A percentile compares a stretch with the other conserved stretches of the same genome.
These are phyloP conservation scores for Penicillium sp. DNA, from an alignment of 2,329 filamentous ascomycete species.

Conservation along the genomic window DNA sequence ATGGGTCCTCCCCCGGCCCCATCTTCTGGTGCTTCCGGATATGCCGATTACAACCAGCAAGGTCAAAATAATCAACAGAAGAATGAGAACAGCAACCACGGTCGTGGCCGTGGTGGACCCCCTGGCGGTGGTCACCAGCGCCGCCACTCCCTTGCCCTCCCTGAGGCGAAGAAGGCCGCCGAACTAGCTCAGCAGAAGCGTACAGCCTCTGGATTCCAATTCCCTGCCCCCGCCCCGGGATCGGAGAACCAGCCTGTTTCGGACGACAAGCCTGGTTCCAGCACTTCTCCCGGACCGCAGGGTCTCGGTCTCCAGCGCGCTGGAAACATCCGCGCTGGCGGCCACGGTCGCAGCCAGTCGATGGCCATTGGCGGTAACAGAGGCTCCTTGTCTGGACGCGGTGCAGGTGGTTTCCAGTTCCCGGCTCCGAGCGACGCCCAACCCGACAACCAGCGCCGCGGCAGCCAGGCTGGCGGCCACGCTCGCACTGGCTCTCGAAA, in stretches of 20 bases:
- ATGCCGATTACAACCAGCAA: conserved; percentile 77
- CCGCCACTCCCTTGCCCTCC: conserved; percentile 89
- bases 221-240: conserved; percentile 72
- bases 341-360: conserved; percentile 56
- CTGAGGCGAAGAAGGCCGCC: conserved; percentile 96
- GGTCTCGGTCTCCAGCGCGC: conserved; percentile 71
- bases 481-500: conserved; percentile 83
- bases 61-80: conserved; percentile 65
- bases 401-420: conserved; percentile 74
- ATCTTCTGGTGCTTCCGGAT: conserved; percentile 83
- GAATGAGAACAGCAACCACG: conserved; percentile 69
- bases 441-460: conserved; percentile 73
- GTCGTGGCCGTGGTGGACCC: conserved; percentile 74
- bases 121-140: conserved; percentile 78
- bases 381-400: conserved; percentile 63
- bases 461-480: conserved; percentile 74
- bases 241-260: conserved; percentile 60
- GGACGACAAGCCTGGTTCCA: conserved; percentile 49
- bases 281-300: conserved; percentile 58
- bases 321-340: conserved; percentile 83
- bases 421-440: conserved; percentile 58
- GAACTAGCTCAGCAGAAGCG: conserved; percentile 96
- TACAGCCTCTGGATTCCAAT: conserved; percentile 92
- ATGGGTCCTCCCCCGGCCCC: conserved; percentile 92
- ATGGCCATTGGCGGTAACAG: conserved; percentile 65